phyloP scores from a whole-genome alignment of 257 asterid species.

The Agastache rugosa region DNA sequence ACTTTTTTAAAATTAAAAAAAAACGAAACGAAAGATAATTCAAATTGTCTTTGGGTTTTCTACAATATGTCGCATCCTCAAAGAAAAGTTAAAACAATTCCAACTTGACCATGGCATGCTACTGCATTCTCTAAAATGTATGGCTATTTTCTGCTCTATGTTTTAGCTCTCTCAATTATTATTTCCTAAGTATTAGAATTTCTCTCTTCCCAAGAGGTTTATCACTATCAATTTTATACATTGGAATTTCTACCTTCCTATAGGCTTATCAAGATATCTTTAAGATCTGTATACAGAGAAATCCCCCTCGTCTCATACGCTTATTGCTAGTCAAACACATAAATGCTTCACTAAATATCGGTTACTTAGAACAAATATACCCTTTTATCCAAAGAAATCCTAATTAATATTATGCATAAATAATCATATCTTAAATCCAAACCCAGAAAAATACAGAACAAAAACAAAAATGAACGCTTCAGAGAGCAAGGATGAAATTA shows the following conservation, averaged over 20 bases:
- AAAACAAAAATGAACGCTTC: not conserved
- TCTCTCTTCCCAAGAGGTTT: not conserved
- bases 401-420: not conserved
- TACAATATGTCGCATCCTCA: not conserved
- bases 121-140: not conserved
- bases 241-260: not conserved
- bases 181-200: not conserved
- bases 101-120: not conserved
- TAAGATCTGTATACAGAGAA: not conserved
- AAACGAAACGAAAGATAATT: no score
- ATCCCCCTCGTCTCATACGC: not conserved
- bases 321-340: constrained; percentile 1
- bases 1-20: no score
- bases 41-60: not conserved
- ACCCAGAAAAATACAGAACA: not conserved
- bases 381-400: not conserved
- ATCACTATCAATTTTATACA: not conserved
- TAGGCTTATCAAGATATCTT: not conserved
- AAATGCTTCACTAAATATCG: not conserved
- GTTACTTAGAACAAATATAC: not conserved
- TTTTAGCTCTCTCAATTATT: not conserved
- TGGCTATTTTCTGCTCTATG: not conserved
- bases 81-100: not conserved
- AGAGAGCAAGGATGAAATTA: constrained; percentile 21
- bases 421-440: not conserved